These are phyloP conservation scores for Gentiana straminea DNA, from an alignment of 257 asterid species.

Conservation along the genomic window DNA sequence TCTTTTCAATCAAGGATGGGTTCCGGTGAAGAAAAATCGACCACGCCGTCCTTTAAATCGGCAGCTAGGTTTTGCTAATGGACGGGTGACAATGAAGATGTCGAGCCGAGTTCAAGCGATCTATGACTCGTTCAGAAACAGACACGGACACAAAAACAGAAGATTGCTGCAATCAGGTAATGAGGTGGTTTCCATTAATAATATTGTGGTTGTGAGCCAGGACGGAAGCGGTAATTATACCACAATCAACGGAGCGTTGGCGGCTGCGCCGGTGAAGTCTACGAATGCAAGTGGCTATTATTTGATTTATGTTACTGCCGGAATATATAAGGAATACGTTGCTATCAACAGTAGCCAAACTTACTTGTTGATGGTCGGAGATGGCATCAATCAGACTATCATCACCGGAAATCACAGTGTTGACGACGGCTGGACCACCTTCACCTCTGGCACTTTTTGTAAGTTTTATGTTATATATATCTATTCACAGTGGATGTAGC, in stretches of 20 bases:
- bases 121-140: slow-evolving; percentile 16
- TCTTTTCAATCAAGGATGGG: slow-evolving; percentile 55
- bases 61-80: slow-evolving; percentile 14
- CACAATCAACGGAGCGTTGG: slow-evolving; percentile 51
- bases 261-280: slow-evolving; percentile 46
- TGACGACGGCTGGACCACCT: slow-evolving; percentile 43
- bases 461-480: slow-evolving; percentile 3
- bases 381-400: slow-evolving; percentile 55
- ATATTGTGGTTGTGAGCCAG: slow-evolving; percentile 44
- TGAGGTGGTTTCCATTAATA: slow-evolving; percentile 30
- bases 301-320: slow-evolving; percentile 43
- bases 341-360: slow-evolving; percentile 43
- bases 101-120: slow-evolving; percentile 17
- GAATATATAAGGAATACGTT: slow-evolving; percentile 67
- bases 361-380: slow-evolving; percentile 69
- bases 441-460: slow-evolving; percentile 58
- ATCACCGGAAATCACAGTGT: slow-evolving; percentile 61
- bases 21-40: slow-evolving; percentile 20
- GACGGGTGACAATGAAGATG: slow-evolving; percentile 38
- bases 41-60: slow-evolving; percentile 2
- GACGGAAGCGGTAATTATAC: slow-evolving; percentile 51
- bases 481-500: too few species aligned
- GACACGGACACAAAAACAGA: slow-evolving; percentile 9
- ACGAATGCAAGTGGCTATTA: slow-evolving; percentile 37
- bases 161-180: slow-evolving; percentile 34